phyloP scores from a whole-genome alignment of 768 basidiomycete genomes.

The Candolleomyces aberdarensis region DNA sequence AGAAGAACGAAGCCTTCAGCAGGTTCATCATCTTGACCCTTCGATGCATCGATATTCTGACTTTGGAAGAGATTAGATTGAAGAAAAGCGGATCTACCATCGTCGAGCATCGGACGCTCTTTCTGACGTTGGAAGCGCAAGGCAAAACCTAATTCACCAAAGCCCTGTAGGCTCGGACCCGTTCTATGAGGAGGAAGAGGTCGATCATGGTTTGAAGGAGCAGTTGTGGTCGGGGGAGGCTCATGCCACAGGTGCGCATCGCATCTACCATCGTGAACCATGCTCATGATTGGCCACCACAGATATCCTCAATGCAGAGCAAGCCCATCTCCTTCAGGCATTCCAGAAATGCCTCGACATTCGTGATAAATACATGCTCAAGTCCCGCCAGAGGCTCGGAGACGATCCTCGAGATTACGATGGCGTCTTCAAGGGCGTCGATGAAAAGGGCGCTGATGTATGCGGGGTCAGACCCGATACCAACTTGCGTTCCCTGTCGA shows the following conservation, averaged over 20 bases:
- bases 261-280: neutral
- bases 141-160: slow-evolving; percentile 14
- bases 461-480: slow-evolving; percentile 66
- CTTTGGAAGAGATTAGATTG: slow-evolving; percentile 46
- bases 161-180: slow-evolving; percentile 23
- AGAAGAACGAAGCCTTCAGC: slow-evolving; percentile 74
- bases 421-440: slow-evolving; percentile 65
- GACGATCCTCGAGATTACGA: slow-evolving; percentile 95
- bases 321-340: slow-evolving; percentile 57
- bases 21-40: slow-evolving; percentile 42
- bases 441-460: slow-evolving; percentile 59
- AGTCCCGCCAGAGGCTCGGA: slow-evolving; percentile 87
- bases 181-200: slow-evolving; percentile 32
- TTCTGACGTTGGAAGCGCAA: slow-evolving; percentile 41
- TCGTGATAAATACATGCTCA: slow-evolving; percentile 91
- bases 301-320: slow-evolving; percentile 40
- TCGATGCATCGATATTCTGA: neutral
- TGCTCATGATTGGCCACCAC: slow-evolving; percentile 14
- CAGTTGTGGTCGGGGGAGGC: slow-evolving; percentile 22
- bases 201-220: slow-evolving; percentile 15
- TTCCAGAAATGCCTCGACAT: slow-evolving; percentile 85
- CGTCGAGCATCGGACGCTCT: slow-evolving; percentile 56
- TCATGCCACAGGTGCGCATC: slow-evolving; percentile 21
- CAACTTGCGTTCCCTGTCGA: slow-evolving; percentile 24
- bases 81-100: slow-evolving; percentile 70